phyloP scores from a whole-genome alignment of 208 protist genomes.

The Wallacemonas sp. region DNA sequence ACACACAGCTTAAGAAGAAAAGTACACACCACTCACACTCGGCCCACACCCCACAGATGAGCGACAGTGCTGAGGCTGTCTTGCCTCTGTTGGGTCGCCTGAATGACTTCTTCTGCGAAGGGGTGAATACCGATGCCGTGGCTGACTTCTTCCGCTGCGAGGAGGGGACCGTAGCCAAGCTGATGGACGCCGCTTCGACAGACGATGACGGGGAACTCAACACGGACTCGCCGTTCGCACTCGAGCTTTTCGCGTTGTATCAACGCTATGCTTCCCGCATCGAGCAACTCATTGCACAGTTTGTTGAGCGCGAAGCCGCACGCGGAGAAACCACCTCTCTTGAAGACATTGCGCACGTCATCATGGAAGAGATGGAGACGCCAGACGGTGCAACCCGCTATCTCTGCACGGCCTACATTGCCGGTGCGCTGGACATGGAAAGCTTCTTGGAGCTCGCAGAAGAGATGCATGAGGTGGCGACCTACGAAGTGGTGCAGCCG shows the following conservation, averaged over 20 bases:
- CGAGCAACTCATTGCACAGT: slow-evolving; percentile 47
- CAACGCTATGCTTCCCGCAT: slow-evolving; percentile 52
- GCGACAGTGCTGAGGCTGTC: too few species aligned
- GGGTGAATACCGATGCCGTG: slow-evolving; percentile 59
- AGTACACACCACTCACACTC: background rate
- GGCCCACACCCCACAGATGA: too few species aligned
- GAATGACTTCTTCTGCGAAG: slow-evolving; percentile 64
- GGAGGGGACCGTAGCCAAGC: slow-evolving; percentile 11
- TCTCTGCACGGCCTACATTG: slow-evolving; percentile 73
- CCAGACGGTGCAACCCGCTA: slow-evolving; percentile 32
- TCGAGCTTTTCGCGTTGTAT: slow-evolving; percentile 59
- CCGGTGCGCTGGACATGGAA: slow-evolving; percentile 65
- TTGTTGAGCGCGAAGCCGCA: slow-evolving; percentile 19
- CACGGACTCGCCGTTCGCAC: slow-evolving; percentile 40
- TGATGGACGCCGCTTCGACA: slow-evolving; percentile 19
- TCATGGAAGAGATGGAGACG: slow-evolving; percentile 46
- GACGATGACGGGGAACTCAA: slow-evolving; percentile 4
- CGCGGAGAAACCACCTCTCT: slow-evolving; percentile 8
- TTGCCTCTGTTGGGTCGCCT: slow-evolving; percentile 40
- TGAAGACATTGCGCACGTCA: slow-evolving; percentile 34
- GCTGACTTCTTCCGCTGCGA: slow-evolving; percentile 58
- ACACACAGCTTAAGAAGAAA: background rate
- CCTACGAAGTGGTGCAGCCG: slow-evolving; percentile 19
- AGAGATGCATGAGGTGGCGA: slow-evolving; percentile 48
- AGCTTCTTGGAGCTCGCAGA: slow-evolving; percentile 62